Evolutionary conservation across 2,329 filamentous ascomycete species (phyloP).

Genomic region (Ceratocystis papillata): DNA sequence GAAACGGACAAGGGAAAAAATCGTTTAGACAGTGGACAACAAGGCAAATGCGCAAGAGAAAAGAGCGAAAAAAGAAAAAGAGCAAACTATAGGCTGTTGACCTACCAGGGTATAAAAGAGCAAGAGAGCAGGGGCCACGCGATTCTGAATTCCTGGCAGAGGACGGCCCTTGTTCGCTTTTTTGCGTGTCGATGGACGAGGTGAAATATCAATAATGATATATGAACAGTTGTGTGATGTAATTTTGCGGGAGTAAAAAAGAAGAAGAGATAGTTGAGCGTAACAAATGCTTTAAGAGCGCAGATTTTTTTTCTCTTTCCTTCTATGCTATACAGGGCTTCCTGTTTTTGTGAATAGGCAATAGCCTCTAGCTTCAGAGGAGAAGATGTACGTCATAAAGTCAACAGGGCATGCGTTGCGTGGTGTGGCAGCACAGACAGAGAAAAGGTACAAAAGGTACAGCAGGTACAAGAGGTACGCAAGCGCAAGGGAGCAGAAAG

Average conservation of each 20-base stretch:
- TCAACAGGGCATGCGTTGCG: not conserved
- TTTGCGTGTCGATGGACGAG: not conserved
- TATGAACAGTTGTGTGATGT: not conserved
- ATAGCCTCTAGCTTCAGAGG: not conserved
- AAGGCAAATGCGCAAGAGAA: not conserved
- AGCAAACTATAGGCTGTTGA: not conserved
- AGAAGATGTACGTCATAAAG: constrained; percentile 2
- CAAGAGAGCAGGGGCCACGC: not conserved
- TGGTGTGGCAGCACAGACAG: constrained; percentile 8
- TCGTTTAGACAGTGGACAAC: not conserved
- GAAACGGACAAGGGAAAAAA: not conserved
- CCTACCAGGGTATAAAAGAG: not conserved
- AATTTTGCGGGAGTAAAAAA: not conserved
- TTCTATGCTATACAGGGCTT: not conserved
- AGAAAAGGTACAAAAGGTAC: constrained; percentile 11
- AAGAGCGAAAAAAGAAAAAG: not conserved
- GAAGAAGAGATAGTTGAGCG: not conserved
- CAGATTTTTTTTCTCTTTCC: not conserved
- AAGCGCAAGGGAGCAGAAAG: constrained; percentile 7
- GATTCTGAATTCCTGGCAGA: not conserved
- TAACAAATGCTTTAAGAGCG: too few relatives aligned
- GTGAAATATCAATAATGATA: not conserved
- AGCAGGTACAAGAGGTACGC: not conserved
- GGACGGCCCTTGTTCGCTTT: not conserved
- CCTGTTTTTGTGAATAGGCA: not conserved